phyloP scores from a whole-genome alignment of 2,329 filamentous ascomycete species.

The Zymoseptoria ardabiliae region DNA sequence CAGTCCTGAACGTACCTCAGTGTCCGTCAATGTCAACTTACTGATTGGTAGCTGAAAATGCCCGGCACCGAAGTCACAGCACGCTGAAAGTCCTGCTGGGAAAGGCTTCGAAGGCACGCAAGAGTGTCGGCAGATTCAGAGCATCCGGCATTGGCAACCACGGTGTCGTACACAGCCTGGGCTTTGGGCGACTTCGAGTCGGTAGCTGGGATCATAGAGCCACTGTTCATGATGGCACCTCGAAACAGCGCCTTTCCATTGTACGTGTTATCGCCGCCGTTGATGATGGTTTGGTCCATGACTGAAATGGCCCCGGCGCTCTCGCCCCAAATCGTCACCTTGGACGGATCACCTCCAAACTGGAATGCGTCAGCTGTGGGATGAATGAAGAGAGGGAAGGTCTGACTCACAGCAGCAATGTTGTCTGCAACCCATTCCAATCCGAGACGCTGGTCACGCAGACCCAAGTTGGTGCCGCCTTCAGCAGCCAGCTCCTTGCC shows the following conservation, averaged over 20 bases:
- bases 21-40: background rate
- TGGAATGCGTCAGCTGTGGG: conserved; percentile 10
- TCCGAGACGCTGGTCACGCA: conserved; percentile 24
- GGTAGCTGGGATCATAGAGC: conserved; percentile 53
- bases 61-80: conserved; percentile 65
- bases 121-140: conserved; percentile 36
- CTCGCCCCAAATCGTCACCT: conserved; percentile 20
- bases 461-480: conserved; percentile 27
- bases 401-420: conserved; percentile 8
- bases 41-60: conserved; percentile 53
- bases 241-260: conserved; percentile 68
- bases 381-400: background rate
- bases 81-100: conserved; percentile 46
- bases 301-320: conserved; percentile 54
- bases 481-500: conserved; percentile 27
- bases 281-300: conserved; percentile 66
- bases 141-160: conserved; percentile 43
- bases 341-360: conserved; percentile 19
- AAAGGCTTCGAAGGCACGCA: conserved; percentile 40
- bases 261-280: conserved; percentile 54
- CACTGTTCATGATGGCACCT: conserved; percentile 69
- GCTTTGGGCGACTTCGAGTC: conserved; percentile 54
- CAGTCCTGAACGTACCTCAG: background rate
- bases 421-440: conserved; percentile 23
- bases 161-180: conserved; percentile 47